These are phyloP conservation scores for Rhizophagus clarus DNA, from an alignment of 192 early-diverging fungal species.

Conservation along the genomic window DNA sequence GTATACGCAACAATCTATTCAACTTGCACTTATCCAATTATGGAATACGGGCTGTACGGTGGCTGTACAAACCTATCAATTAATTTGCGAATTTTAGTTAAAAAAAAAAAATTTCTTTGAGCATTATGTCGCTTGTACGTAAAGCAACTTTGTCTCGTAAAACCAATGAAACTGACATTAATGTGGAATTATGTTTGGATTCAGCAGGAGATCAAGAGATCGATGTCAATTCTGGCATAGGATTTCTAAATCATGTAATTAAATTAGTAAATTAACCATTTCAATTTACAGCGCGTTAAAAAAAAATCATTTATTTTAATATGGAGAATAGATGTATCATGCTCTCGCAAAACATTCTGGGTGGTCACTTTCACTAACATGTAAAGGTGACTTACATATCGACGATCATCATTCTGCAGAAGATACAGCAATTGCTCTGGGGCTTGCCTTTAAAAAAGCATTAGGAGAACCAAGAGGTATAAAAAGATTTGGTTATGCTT, in stretches of 20 bases:
- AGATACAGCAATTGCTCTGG: slow-evolving; percentile 92
- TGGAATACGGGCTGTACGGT: not conserved
- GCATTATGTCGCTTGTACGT: slow-evolving; percentile 30
- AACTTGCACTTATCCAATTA: not conserved
- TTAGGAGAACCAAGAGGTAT: slow-evolving; percentile 88
- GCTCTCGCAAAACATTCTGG: slow-evolving; percentile 96
- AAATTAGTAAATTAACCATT: not conserved
- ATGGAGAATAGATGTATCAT: slow-evolving; percentile 85
- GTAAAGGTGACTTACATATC: slow-evolving; percentile 93
- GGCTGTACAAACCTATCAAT: not conserved
- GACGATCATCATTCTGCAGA: slow-evolving; percentile 99
- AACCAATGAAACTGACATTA: slow-evolving; percentile 95
- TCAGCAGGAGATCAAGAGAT: slow-evolving; percentile 68
- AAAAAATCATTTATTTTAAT: not conserved
- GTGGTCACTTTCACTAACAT: slow-evolving; percentile 85
- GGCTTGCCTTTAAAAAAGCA: slow-evolving; percentile 91
- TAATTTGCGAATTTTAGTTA: not conserved
- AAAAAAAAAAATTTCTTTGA: not conserved
- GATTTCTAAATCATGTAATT: slow-evolving; percentile 94
- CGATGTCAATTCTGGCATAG: slow-evolving; percentile 87
- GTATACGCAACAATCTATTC: not conserved
- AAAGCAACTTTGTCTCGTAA: slow-evolving; percentile 72
- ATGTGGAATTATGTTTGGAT: slow-evolving; percentile 66
- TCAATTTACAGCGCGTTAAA: not conserved
- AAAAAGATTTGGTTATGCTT: slow-evolving; percentile 91